These are phyloP conservation scores for Tagetes erecta DNA, from an alignment of 129 eudicot genomes.

Conservation along the genomic window DNA sequence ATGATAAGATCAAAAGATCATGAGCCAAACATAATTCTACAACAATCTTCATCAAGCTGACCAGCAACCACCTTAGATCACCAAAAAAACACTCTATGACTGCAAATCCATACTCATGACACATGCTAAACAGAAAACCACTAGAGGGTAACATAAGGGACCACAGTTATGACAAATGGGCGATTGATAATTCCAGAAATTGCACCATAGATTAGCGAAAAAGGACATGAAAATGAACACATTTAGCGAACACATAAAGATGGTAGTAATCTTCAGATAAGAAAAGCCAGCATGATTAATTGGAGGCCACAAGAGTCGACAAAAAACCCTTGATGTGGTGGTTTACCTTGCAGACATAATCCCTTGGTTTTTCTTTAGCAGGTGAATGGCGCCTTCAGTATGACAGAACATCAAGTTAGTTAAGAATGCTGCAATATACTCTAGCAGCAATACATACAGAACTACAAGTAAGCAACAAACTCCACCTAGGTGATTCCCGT, in stretches of 20 bases:
- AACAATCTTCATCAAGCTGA: constrained; percentile 23
- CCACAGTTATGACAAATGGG: constrained; percentile 2
- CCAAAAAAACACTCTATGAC: background rate
- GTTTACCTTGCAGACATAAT: constrained; percentile 97
- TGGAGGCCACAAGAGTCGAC: constrained; percentile 20
- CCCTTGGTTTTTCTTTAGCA: constrained; percentile 88
- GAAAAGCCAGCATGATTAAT: background rate
- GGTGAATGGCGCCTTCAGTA: constrained; percentile 98
- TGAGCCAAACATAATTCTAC: constrained; percentile 13
- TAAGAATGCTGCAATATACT: constrained; percentile 54
- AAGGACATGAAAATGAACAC: constrained; percentile 20
- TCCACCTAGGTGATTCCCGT: constrained; percentile 97
- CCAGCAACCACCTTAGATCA: constrained; percentile 31
- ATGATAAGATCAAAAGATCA: constrained; percentile 8
- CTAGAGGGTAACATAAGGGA: background rate
- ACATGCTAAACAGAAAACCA: background rate
- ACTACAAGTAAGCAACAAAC: constrained; percentile 50
- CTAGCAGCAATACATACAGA: constrained; percentile 54
- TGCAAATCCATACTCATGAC: constrained; percentile 5
- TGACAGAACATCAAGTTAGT: constrained; percentile 84
- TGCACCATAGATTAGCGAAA: constrained; percentile 21
- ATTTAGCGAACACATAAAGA: constrained; percentile 8
- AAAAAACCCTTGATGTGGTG: constrained; percentile 35
- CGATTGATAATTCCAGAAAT: constrained; percentile 16
- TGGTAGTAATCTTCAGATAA: constrained; percentile 3